phyloP scores from a whole-genome alignment of 2,329 filamentous ascomycete genomes.

The Ophiostoma australiae region DNA sequence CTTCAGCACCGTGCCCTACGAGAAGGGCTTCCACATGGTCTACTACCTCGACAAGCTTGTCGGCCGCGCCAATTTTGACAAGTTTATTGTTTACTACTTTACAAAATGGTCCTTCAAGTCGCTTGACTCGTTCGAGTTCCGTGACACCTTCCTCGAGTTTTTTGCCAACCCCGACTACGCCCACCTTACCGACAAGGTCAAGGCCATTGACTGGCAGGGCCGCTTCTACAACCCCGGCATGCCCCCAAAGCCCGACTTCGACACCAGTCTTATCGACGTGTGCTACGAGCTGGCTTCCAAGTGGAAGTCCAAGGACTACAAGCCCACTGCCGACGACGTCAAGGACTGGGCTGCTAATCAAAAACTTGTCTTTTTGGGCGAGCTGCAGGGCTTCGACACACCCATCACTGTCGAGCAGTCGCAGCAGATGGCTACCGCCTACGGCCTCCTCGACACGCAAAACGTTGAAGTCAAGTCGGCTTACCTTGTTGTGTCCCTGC shows the following conservation, averaged over 20 bases:
- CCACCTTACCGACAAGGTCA: conserved; percentile 58
- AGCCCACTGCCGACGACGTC: conserved; percentile 64
- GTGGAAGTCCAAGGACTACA: conserved; percentile 62
- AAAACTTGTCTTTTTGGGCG: conserved; percentile 83
- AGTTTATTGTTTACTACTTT: conserved; percentile 95
- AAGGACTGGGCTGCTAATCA: conserved; percentile 77
- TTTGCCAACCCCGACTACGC: conserved; percentile 64
- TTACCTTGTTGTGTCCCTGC: conserved; percentile 74
- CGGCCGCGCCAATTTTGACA: conserved; percentile 82
- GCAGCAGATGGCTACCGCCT: conserved; percentile 66
- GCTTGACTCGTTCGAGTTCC: conserved; percentile 92
- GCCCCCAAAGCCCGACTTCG: conserved; percentile 85
- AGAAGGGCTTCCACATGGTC: conserved; percentile 93
- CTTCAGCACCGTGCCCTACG: conserved; percentile 88
- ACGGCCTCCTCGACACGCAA: conserved; percentile 66
- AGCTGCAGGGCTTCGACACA: conserved; percentile 61
- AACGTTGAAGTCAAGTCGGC: conserved; percentile 83
- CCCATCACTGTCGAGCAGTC: conserved; percentile 62
- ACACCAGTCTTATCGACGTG: conserved; percentile 78
- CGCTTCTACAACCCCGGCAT: conserved; percentile 86
- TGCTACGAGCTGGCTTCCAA: conserved; percentile 78
- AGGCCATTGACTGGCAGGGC: conserved; percentile 78
- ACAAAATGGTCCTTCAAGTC: conserved; percentile 77
- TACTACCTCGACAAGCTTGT: conserved; percentile 85
- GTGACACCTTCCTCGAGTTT: conserved; percentile 78